Evolutionary conservation across 176 grass and related monocot species (phyloP), one percentile per base, ranked within the genome.

Genomic region (Carex cristatella): DNA sequence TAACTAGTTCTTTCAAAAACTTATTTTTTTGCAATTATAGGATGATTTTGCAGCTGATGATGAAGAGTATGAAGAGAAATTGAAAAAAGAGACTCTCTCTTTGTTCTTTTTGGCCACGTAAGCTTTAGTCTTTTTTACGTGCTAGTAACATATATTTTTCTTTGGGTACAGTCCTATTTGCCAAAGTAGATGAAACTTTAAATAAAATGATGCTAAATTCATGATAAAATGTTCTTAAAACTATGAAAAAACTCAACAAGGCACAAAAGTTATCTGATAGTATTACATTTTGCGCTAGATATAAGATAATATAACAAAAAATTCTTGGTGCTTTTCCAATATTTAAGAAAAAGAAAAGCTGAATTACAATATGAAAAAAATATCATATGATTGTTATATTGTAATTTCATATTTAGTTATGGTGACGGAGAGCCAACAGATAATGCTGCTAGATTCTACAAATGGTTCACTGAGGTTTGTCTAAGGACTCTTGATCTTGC

Each of bases 401-500:
- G 48, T 55, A n/a, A 54, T 16, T 78, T 57, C 10, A 35, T 78
- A 83, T 83, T 15, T 69, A 98, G 91, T 15, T 95, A 98, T 82
- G 95, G 95, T 11, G 95, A 98, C 11, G 93, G 95, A 48, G 95
- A 98, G 75, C 96, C 93, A 23, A 98, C 96, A 66, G 96, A 98
- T 90, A 98, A 98, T 80, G 93, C 96, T 8, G 93, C 93, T 62
- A 88, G 93, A 67, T 98, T 98, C 90, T 95, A 91, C 85, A 95
- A 95, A 88, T 98, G 96, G 93, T 94, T 99, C 76, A 94, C 90
- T 18, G 96, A 95, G 93, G 93, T 97, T 89, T 77, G 82, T 87
- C n/a, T 69, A 27, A 63, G 9, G 1, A 32, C 15, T 63, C 15
- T 18, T 62, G 10, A 63, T n/a, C 0, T 30, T 86, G 6, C 16